These are phyloP conservation scores for Deakozyma indianensis DNA, from an alignment of 805 yeast genomes.

Conservation along the genomic window DNA sequence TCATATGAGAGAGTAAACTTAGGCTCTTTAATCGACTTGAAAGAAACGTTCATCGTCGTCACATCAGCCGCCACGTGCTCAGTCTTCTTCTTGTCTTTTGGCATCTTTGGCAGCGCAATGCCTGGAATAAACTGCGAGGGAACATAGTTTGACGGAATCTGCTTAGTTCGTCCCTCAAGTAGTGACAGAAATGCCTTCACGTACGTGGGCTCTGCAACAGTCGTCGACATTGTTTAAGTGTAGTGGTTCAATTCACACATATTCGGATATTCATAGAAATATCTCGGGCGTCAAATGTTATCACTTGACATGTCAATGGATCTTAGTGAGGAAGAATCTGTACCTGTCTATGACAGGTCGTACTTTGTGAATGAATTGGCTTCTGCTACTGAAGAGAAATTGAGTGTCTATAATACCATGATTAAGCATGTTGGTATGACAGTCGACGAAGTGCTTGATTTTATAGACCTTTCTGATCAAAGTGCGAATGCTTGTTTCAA, in stretches of 20 bases:
- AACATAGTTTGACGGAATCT: conserved; percentile 2
- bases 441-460: background rate
- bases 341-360: too few relatives aligned
- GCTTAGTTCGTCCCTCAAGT: conserved; percentile 3
- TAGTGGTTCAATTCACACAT: background rate
- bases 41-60: conserved; percentile 14
- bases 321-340: too few relatives aligned
- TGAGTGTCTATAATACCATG: too few relatives aligned
- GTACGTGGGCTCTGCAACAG: conserved; percentile 7
- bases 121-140: conserved; percentile 4
- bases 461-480: background rate
- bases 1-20: conserved; percentile 30
- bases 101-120: conserved; percentile 4
- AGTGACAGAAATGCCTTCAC: conserved; percentile 8
- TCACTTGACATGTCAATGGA: too few relatives aligned
- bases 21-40: conserved; percentile 61
- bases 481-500: background rate
- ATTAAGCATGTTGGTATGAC: background rate
- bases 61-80: conserved; percentile 4
- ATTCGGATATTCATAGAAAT: too few relatives aligned
- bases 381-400: too few relatives aligned
- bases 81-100: background rate
- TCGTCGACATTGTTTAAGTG: conserved; percentile 1
- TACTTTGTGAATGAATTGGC: too few relatives aligned
- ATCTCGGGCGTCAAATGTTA: too few relatives aligned